Base-by-base conservation (phyloP, 106 monocot species). In the Phalaenopsis equestris region DNA sequence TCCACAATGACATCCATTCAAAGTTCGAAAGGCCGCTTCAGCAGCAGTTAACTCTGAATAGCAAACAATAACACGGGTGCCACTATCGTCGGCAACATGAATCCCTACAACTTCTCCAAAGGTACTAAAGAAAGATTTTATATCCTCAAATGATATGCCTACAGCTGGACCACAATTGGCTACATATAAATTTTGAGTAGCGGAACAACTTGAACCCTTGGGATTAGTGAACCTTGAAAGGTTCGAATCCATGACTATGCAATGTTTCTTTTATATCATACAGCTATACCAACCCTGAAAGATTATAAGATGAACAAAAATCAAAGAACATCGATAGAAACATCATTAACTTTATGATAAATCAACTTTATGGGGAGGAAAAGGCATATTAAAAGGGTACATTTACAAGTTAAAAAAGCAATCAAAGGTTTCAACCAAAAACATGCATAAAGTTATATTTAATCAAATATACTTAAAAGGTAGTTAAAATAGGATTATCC, bases 131-230 rank as follows among this genome's bases (percentile, higher is more conserved):
- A 80, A 89, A 18, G 86, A 80, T 87, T 86, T 75, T 23, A 95
- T 85, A 19, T 76, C 79, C 16, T 83, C 48, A 75, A 81, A 82
- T 19, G 91, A 84, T 56, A 95, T 30, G 9, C 95, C 99, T 79
- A 99, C 90, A 41, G 91, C 83, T 7, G 95, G 93, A 17, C 95
- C 99, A 77, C 94, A 99, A 86, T 99, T 99, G 52, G 95, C 93
- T 19, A 99, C 99, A 84, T 90, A 99, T 9, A 99, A 83, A 48
- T 90, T 95, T 21, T 93, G 65, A 43, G 82, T 91, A 18, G 56
- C 48, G 16, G 75, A 77, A 42, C 37, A 2, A 21, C 61, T 73
- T 21, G 47, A 72, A 16, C 48, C 82, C 76, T 83, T 86, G 0
- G 77, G 88, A 70, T 81, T 80, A 15, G 64, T 78, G 72, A 86